Percentiles rank a stretch among this genome's conserved stretches.
Evolutionary conservation across 805 yeast genomes (phyloP).

Genomic region (Metschnikowia similis): DNA sequence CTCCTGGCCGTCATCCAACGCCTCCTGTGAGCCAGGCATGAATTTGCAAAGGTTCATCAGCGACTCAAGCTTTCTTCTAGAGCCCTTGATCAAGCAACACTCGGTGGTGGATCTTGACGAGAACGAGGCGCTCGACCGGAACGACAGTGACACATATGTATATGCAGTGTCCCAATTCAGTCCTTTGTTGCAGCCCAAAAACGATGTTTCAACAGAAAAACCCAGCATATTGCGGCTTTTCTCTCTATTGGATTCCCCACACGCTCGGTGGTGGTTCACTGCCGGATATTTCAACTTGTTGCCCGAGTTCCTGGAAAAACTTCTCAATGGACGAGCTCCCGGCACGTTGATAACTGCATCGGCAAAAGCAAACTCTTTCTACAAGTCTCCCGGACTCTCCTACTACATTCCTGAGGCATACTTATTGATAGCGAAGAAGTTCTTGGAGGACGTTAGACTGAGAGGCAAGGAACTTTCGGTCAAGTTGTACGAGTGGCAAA

Average conservation of each 20-base stretch:
- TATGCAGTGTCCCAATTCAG: constrained; percentile 91
- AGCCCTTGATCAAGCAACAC: constrained; percentile 53
- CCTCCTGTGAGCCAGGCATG: constrained; percentile 61
- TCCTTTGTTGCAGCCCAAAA: constrained; percentile 63
- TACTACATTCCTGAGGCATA: constrained; percentile 84
- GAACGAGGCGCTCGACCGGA: constrained; percentile 24
- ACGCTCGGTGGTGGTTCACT: constrained; percentile 77
- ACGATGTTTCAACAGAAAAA: constrained; percentile 71
- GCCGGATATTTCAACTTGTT: constrained; percentile 96
- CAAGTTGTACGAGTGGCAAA: constrained; percentile 75
- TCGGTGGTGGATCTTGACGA: constrained; percentile 28
- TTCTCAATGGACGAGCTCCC: constrained; percentile 53
- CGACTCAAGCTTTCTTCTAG: constrained; percentile 53
- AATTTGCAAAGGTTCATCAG: constrained; percentile 48
- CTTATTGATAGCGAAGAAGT: constrained; percentile 65
- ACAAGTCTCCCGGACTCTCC: constrained; percentile 76
- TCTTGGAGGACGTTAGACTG: constrained; percentile 49
- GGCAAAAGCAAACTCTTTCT: constrained; percentile 88
- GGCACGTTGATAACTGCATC: constrained; percentile 87
- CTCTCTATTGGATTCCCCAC: constrained; percentile 50
- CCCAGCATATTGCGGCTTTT: constrained; percentile 61
- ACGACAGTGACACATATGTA: constrained; percentile 55
- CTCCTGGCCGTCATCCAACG: constrained; percentile 70
- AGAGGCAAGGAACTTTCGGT: constrained; percentile 44
- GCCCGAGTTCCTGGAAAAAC: constrained; percentile 58